Conservation (phyloP, 1,284 basidiomycete genomes). For the Dichomitus squalens region DNA sequence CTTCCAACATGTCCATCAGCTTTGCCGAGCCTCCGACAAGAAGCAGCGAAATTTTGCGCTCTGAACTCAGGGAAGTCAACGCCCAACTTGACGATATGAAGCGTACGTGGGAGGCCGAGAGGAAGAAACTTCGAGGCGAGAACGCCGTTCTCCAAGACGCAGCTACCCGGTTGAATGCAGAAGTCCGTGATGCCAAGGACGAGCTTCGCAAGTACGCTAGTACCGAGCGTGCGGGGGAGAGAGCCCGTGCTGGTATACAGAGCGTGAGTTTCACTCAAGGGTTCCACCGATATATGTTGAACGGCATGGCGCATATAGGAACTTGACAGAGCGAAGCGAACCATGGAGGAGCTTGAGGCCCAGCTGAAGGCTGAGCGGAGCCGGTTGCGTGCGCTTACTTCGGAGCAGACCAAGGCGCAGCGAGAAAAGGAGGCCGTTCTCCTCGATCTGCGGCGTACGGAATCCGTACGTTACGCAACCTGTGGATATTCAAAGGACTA, state of each 20-base stretch:
- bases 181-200: conserved; percentile 59
- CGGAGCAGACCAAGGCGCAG: conserved; percentile 62
- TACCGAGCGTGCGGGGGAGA: conserved; percentile 49
- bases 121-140: conserved; percentile 61
- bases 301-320: conserved; percentile 48
- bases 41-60: conserved; percentile 60
- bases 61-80: conserved; percentile 61
- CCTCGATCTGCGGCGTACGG: conserved; percentile 65
- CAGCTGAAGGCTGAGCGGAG: conserved; percentile 69
- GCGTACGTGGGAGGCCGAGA: conserved; percentile 69
- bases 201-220: conserved; percentile 56
- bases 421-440: conserved; percentile 65
- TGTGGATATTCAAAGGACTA: too few species aligned
- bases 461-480: conserved; percentile 50
- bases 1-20: conserved; percentile 46
- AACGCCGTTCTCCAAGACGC: conserved; percentile 71
- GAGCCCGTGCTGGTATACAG: conserved; percentile 52
- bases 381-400: conserved; percentile 58
- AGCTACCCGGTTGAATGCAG: conserved; percentile 60
- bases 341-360: conserved; percentile 67
- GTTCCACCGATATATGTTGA: background rate
- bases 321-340: conserved; percentile 62
- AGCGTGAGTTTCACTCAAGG: conserved; percentile 42
- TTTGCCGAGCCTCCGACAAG: conserved; percentile 62
- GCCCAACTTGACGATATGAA: conserved; percentile 63